Evolutionary conservation across 108 stramenopile genomes (phyloP).

Genomic region (Asterionellopsis glacialis): DNA sequence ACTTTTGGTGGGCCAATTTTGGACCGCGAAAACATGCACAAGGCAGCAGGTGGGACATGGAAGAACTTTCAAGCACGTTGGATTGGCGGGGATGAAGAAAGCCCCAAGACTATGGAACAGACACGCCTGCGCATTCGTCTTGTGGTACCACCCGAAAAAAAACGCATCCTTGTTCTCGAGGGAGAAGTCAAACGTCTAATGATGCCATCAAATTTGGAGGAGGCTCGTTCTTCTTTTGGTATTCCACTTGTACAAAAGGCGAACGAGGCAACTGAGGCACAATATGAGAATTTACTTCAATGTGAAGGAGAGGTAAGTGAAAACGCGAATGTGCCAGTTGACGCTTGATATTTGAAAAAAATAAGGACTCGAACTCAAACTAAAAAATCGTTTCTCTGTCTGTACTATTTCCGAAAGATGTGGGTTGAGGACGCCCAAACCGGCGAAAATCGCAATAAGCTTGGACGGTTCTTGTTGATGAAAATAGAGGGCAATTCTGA

Average conservation of each 20-base stretch:
- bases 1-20: slow-evolving; percentile 72
- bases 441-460: slow-evolving; percentile 47
- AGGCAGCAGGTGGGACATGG: slow-evolving; percentile 80
- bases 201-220: slow-evolving; percentile 1
- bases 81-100: slow-evolving; percentile 15
- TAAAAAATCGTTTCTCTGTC: too few relatives aligned
- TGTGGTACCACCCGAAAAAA: slow-evolving; percentile 73
- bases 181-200: slow-evolving; percentile 17
- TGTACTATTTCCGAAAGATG: too few relatives aligned
- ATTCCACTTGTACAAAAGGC: slow-evolving; percentile 26
- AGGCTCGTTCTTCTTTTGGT: slow-evolving; percentile 29
- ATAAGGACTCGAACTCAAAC: neutral
- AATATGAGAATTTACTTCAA: slow-evolving; percentile 15
- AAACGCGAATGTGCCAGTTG: neutral
- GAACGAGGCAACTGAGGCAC: slow-evolving; percentile 3
- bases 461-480: slow-evolving; percentile 60
- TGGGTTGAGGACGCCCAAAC: slow-evolving; percentile 66
- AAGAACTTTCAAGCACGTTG: slow-evolving; percentile 48
- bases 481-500: slow-evolving; percentile 42
- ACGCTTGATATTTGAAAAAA: neutral
- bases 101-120: slow-evolving; percentile 11
- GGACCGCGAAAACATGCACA: slow-evolving; percentile 60
- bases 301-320: slow-evolving; percentile 22
- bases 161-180: slow-evolving; percentile 72
- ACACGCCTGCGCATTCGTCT: slow-evolving; percentile 62